Evolutionary conservation across 2,329 filamentous ascomycete genomes (phyloP), one percentile per base, ranked within the genome.

Genomic region (Clonostachys byssicola): DNA sequence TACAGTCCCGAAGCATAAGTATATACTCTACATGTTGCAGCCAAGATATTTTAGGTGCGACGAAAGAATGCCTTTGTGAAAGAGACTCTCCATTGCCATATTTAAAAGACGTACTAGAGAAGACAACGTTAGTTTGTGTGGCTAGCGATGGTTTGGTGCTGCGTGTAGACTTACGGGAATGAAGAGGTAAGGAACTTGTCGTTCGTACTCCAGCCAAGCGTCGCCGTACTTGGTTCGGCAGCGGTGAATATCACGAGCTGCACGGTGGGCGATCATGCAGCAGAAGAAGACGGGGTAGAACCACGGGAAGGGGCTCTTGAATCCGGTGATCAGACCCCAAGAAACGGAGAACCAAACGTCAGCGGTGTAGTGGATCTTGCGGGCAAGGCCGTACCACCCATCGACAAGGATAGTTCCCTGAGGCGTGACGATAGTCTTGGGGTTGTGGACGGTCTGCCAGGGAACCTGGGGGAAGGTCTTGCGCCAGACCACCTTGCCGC

Each of bases 401-500:
- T 95, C 89, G 39, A 85, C 83, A 42, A 96, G 75, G 49, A 96
- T 84, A 51, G 83, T 84, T 59, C 90, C 88, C 49, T 83, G 80
- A 40, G 82, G 76, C 10, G 87, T 88, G 49, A 76, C 76, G 64
- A 96, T 92, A 40, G 79, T 84, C 65, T 86, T 84, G 42, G 91
- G 90, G 69, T 95, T 92, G 56, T 89, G 71, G 50, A 96, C 67
- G 5, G 84, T 85, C 65, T 88, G 88, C 86, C 89, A 96, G 8
- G 89, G 90, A n/a, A 96, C 79, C 66, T 92, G 88, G 6, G 92
- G 91, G 73, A 96, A 95, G 4, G 89, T 85, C 57, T 85, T 88
- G 58, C 91, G 87, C 63, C 82, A 73, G 45, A 86, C 68, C 45
- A 79, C 62, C 39, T 83, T 84, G 51, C 89, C 89, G 51, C 86